A percentile compares a stretch with the other conserved stretches of the same genome.
phyloP scores from a whole-genome alignment of 768 basidiomycete genomes.

The Kwoniella newhampshirensis region DNA sequence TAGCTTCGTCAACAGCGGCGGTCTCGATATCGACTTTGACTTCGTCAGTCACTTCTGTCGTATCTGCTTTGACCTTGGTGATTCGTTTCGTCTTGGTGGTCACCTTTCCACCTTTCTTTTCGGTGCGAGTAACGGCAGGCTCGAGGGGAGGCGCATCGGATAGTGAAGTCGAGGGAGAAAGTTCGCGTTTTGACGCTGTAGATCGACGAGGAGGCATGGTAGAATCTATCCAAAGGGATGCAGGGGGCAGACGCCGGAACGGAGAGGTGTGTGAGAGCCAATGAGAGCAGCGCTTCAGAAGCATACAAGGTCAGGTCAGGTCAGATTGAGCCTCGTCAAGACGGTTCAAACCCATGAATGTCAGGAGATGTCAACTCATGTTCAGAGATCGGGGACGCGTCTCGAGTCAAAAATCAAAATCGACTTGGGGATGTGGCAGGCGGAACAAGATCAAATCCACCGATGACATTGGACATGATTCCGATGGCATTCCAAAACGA shows the following conservation, averaged over 20 bases:
- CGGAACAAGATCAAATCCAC: too few species aligned
- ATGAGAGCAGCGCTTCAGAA: too few species aligned
- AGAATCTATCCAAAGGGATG: neutral
- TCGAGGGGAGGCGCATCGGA: slow-evolving; percentile 4
- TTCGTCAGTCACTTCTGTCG: slow-evolving; percentile 6
- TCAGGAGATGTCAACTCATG: too few species aligned
- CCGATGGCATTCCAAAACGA: too few species aligned
- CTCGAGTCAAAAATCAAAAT: too few species aligned
- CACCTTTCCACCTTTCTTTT: neutral
- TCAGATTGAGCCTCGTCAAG: too few species aligned
- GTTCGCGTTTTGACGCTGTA: slow-evolving; percentile 13
- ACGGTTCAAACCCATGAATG: too few species aligned
- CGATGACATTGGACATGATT: too few species aligned
- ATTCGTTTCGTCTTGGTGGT: slow-evolving; percentile 3
- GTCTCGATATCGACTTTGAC: neutral
- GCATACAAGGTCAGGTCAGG: too few species aligned
- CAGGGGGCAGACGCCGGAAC: neutral
- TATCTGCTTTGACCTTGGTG: slow-evolving; percentile 5
- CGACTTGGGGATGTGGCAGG: too few species aligned
- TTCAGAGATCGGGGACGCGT: too few species aligned
- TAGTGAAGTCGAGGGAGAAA: slow-evolving; percentile 16
- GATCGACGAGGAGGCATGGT: slow-evolving; percentile 20
- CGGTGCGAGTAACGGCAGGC: neutral
- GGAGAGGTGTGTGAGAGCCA: too few species aligned
- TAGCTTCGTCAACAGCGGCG: neutral